phyloP scores from a whole-genome alignment of 2,329 filamentous ascomycete genomes.

The Alternaria ventricosa region DNA sequence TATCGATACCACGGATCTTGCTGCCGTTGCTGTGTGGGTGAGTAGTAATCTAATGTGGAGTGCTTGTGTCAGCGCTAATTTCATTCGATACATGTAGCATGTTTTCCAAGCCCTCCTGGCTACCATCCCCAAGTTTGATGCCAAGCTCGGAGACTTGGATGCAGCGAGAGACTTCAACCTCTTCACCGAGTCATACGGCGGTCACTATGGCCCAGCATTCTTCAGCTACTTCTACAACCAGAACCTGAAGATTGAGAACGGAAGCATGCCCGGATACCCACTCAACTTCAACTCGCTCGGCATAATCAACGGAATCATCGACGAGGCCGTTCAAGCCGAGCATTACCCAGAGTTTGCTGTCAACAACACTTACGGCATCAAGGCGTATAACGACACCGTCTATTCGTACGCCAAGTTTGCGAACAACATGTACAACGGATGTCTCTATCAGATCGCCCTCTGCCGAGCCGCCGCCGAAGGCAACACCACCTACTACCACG shows the following conservation, averaged over 20 bases:
- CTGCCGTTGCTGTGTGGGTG: slow-evolving; percentile 53
- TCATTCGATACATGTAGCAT: slow-evolving; percentile 12
- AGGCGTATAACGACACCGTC: slow-evolving; percentile 63
- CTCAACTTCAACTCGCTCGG: slow-evolving; percentile 63
- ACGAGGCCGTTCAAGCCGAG: slow-evolving; percentile 56
- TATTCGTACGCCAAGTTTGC: slow-evolving; percentile 66
- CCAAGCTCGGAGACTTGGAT: slow-evolving; percentile 42
- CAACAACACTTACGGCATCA: slow-evolving; percentile 64
- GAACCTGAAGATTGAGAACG: slow-evolving; percentile 61
- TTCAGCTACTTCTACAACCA: slow-evolving; percentile 65
- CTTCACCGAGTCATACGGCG: slow-evolving; percentile 62
- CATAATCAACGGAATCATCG: slow-evolving; percentile 56
- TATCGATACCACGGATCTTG: slow-evolving; percentile 63
- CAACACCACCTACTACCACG: slow-evolving; percentile 28
- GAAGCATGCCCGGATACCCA: slow-evolving; percentile 55
- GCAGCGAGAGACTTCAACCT: slow-evolving; percentile 56
- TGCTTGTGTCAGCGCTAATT: neutral
- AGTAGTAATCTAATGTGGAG: slow-evolving; percentile 15
- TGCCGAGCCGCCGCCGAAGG: slow-evolving; percentile 58
- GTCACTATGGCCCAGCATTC: slow-evolving; percentile 62
- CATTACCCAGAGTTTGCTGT: slow-evolving; percentile 61
- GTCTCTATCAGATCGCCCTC: slow-evolving; percentile 56
- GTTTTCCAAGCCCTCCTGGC: slow-evolving; percentile 33
- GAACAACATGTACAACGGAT: slow-evolving; percentile 56
- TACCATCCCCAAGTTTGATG: slow-evolving; percentile 30